phyloP scores from a whole-genome alignment of 2,329 filamentous ascomycete species.

The Tolypocladium ophioglossoides region DNA sequence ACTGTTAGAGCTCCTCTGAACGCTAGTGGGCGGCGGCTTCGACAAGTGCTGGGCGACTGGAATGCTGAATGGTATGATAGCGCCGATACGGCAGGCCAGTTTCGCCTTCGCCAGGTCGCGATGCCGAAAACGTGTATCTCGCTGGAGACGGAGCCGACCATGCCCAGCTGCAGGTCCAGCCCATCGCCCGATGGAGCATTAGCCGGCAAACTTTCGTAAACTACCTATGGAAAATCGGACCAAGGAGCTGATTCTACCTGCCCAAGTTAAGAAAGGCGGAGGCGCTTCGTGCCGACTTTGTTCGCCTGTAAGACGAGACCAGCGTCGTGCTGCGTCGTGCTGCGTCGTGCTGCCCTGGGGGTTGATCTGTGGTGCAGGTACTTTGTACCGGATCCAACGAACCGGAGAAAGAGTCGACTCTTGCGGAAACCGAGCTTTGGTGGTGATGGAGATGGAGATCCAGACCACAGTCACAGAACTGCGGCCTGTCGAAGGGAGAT shows the following conservation, averaged over 20 bases:
- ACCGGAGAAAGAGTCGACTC: not conserved
- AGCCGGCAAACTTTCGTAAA: not conserved
- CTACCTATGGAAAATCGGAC: not conserved
- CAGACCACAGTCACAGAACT: not conserved
- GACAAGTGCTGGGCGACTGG: not conserved
- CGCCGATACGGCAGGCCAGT: too few relatives aligned
- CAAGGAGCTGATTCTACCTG: not conserved
- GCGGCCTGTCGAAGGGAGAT: not conserved
- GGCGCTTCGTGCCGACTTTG: not conserved
- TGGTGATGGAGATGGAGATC: not conserved
- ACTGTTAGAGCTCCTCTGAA: not conserved
- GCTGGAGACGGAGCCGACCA: not conserved
- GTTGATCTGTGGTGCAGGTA: not conserved
- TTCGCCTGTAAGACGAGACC: not conserved
- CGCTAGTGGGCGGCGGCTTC: not conserved
- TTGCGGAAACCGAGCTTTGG: not conserved
- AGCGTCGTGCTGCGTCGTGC: not conserved
- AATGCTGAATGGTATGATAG: not conserved
- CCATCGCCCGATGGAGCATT: not conserved
- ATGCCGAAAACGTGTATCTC: not conserved
- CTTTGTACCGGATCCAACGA: not conserved
- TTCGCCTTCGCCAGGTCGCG: not conserved
- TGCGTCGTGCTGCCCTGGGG: too few relatives aligned
- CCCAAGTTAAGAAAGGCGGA: not conserved
- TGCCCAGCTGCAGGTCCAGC: not conserved